Evolutionary conservation across 805 yeast species (phyloP).

Genomic region (Candida adriatica): DNA sequence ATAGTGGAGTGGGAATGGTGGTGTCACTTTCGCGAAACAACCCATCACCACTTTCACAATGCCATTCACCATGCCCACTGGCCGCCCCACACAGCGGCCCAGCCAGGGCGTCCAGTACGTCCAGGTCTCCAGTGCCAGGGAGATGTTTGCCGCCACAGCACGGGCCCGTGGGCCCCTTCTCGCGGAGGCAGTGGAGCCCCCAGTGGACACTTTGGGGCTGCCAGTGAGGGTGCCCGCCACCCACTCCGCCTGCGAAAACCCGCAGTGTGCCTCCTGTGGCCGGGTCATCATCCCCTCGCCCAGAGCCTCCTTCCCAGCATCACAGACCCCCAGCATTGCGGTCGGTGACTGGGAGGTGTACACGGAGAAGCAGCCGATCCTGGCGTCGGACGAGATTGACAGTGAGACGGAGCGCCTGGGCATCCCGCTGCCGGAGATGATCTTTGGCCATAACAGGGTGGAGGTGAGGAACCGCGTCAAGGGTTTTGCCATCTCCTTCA

Average conservation of each 20-base stretch:
- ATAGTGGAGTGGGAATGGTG: no score
- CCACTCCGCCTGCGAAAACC: slow-evolving; percentile 28
- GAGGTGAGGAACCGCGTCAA: slow-evolving; percentile 36
- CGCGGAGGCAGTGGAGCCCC: slow-evolving; percentile 7
- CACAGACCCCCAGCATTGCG: slow-evolving; percentile 62
- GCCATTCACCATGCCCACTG: slow-evolving; percentile 9
- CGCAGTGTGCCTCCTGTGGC: slow-evolving; percentile 59
- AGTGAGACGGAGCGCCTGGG: slow-evolving; percentile 48
- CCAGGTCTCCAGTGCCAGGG: slow-evolving; percentile 55
- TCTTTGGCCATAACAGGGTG: slow-evolving; percentile 78
- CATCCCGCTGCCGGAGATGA: slow-evolving; percentile 95
- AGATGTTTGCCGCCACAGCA: slow-evolving; percentile 42
- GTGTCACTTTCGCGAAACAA: no score
- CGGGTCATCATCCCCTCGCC: slow-evolving; percentile 76
- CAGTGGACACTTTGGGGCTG: slow-evolving; percentile 7
- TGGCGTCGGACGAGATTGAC: slow-evolving; percentile 70
- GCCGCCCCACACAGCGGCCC: slow-evolving; percentile 9
- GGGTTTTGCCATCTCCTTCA: slow-evolving; percentile 51
- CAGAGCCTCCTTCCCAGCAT: slow-evolving; percentile 52
- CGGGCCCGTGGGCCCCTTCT: slow-evolving; percentile 26
- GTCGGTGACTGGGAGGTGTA: slow-evolving; percentile 71
- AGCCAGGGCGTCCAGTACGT: slow-evolving; percentile 42
- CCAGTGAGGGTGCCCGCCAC: slow-evolving; percentile 35
- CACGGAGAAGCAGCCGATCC: slow-evolving; percentile 69
- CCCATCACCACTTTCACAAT: slow-evolving; percentile 3